These are phyloP conservation scores for Fusarium liriodendri DNA, from an alignment of 2,329 filamentous ascomycete species.

Conservation along the genomic window DNA sequence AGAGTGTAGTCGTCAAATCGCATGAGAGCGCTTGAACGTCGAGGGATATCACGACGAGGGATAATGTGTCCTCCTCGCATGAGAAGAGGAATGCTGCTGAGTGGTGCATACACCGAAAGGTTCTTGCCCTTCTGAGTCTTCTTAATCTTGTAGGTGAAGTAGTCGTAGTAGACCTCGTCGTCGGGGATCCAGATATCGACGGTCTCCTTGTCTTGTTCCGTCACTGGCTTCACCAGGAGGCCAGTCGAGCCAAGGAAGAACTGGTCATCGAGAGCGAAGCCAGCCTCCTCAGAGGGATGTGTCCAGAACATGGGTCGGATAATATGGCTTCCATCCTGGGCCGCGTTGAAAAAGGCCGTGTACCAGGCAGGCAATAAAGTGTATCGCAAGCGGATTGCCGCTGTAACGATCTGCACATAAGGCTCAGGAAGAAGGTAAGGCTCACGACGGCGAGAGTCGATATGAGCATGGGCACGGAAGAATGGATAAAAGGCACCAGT, in stretches of 20 bases:
- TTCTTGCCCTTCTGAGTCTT: conserved; percentile 75
- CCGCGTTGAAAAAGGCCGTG: conserved; percentile 93
- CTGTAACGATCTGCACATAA: conserved; percentile 86
- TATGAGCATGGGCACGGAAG: conserved; percentile 97
- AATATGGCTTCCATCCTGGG: conserved; percentile 85
- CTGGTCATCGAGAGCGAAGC: conserved; percentile 93
- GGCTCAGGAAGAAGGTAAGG: conserved; percentile 90
- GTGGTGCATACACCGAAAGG: conserved; percentile 77
- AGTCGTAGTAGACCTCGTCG: conserved; percentile 91
- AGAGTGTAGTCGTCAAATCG: conserved; percentile 95
- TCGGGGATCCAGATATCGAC: conserved; percentile 90
- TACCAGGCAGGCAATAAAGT: conserved; percentile 94
- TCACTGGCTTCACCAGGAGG: conserved; percentile 91
- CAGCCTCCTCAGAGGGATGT: conserved; percentile 85
- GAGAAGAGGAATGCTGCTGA: conserved; percentile 88
- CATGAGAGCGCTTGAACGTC: conserved; percentile 90
- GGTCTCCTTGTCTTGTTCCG: conserved; percentile 77
- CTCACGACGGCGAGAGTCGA: conserved; percentile 93
- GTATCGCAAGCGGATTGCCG: conserved; percentile 90
- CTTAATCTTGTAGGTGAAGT: conserved; percentile 87
- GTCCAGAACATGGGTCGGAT: conserved; percentile 93
- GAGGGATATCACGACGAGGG: conserved; percentile 86
- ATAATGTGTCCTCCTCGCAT: conserved; percentile 96
- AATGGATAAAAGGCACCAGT: conserved; percentile 97
- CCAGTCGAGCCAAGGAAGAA: conserved; percentile 91